Base-by-base conservation (phyloP, 1,139 yeast genomes). In the Debaryomyces psychrophilus region DNA sequence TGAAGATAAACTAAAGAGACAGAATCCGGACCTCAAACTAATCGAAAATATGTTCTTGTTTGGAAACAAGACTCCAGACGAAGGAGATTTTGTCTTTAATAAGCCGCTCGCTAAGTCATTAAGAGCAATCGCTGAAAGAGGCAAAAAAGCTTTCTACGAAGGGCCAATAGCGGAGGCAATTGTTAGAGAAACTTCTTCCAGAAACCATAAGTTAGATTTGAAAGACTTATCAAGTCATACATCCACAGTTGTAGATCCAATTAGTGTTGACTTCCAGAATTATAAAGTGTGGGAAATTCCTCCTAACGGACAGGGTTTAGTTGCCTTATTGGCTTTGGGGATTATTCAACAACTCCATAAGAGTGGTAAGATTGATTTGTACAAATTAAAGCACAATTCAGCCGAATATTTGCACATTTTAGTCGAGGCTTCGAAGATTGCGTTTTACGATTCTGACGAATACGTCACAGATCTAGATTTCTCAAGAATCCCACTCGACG, bases 261-360 rank as follows among this genome's bases (percentile, higher is more conserved):
- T 86, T 25, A 66, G 69, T 14, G 62, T 82, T 44, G 76, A 72
- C 27, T 68, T 78, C 49, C 63, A 73, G 45, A 76, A 78, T 47
- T 59, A 62, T 39, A 67, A 74, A 50, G 58, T 81, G 51, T 85
- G 89, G 86, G 93, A 86, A 60, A 83, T 85, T 50, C 93, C 95
- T 6, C 95, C 95, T 25, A 87, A 84, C 60, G 90, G 95, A 4
- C 89, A 87, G 46, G 95, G 95, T 1, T 66, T 87, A 31, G 87
- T 87, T 39, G 93, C 90, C 0, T 68, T 87, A 40, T 65, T 85
- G 37, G 82, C 92, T 0, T 64, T 86, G 44, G 95, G 95, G 0
- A 70, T 85, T 38, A 76, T 88, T 50, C 78, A 77, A 52, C 78
- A 80, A 37, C 67, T 84, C 48, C 80, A 82, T 44, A 73, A 70